Conservation (phyloP, 306 rosid species). For the Herpetospermum pedunculosum region DNA sequence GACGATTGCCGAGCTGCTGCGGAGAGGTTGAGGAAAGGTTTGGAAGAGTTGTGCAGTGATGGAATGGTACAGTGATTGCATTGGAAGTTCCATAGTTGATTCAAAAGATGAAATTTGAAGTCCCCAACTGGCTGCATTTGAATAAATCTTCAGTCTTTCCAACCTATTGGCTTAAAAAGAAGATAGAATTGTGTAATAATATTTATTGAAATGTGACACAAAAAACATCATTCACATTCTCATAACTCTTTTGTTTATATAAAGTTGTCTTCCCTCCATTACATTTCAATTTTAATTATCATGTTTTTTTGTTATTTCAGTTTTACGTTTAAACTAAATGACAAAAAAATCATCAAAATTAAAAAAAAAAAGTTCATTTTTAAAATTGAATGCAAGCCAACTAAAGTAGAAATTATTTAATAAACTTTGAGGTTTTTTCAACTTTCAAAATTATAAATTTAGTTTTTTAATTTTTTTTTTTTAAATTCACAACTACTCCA, state of each 20-base stretch:
- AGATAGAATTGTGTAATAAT: neutral
- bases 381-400: neutral
- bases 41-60: slow-evolving; percentile 59
- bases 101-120: slow-evolving; percentile 13
- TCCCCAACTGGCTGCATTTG: slow-evolving; percentile 24
- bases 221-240: neutral
- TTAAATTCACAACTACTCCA: too few species aligned
- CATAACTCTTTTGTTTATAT: neutral
- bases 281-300: neutral
- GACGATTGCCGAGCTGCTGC: slow-evolving; percentile 72
- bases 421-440: too few species aligned
- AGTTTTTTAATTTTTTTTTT: too few species aligned
- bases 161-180: neutral
- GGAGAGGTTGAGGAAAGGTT: slow-evolving; percentile 54
- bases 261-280: neutral
- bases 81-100: neutral
- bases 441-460: too few species aligned
- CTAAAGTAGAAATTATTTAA: neutral
- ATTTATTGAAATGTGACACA: neutral
- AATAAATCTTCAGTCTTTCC: slow-evolving; percentile 21
- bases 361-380: neutral
- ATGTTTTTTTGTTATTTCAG: neutral
- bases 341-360: neutral
- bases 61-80: slow-evolving; percentile 38
- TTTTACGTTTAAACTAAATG: neutral